Percentiles rank a stretch among this genome's conserved stretches.
phyloP scores from a whole-genome alignment of 805 yeast species.

The Candida dendrica region DNA sequence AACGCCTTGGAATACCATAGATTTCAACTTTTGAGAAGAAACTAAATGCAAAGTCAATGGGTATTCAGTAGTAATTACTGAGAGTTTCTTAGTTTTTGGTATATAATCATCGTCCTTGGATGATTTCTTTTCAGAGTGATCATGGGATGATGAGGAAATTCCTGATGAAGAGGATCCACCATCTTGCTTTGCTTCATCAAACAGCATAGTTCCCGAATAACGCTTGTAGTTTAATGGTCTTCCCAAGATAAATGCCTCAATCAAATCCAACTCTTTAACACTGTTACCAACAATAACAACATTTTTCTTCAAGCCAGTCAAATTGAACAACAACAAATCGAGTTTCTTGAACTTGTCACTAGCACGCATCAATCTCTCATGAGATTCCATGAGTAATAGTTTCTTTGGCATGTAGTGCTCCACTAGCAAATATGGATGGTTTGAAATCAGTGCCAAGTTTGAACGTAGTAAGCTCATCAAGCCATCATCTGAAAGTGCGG shows the following conservation, averaged over 20 bases:
- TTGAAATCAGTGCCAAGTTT: conserved; percentile 42
- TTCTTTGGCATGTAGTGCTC: conserved; percentile 75
- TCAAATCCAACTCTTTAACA: conserved; percentile 65
- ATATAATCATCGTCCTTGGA: conserved; percentile 14
- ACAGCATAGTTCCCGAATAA: conserved; percentile 57
- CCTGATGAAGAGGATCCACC: conserved; percentile 3
- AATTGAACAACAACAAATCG: conserved; percentile 32
- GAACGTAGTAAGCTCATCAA: conserved; percentile 35
- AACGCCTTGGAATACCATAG: conserved; percentile 22
- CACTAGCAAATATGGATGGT: conserved; percentile 66
- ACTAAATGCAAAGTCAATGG: conserved; percentile 33
- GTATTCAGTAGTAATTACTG: conserved; percentile 7
- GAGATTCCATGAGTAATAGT: conserved; percentile 57
- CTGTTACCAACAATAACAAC: conserved; percentile 48
- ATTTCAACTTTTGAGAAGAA: conserved; percentile 36
- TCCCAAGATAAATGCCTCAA: conserved; percentile 77
- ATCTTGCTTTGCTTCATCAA: conserved; percentile 26
- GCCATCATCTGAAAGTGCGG: conserved; percentile 18
- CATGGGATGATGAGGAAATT: neutral
- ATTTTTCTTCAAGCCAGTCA: conserved; percentile 18
- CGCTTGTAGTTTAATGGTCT: conserved; percentile 57
- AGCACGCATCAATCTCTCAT: conserved; percentile 41
- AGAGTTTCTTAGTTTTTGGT: conserved; percentile 10
- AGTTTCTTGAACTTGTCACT: conserved; percentile 56
- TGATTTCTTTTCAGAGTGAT: neutral